These are phyloP conservation scores for Plasmodium fragile DNA, from an alignment of 169 alveolate genomes.

Conservation along the genomic window DNA sequence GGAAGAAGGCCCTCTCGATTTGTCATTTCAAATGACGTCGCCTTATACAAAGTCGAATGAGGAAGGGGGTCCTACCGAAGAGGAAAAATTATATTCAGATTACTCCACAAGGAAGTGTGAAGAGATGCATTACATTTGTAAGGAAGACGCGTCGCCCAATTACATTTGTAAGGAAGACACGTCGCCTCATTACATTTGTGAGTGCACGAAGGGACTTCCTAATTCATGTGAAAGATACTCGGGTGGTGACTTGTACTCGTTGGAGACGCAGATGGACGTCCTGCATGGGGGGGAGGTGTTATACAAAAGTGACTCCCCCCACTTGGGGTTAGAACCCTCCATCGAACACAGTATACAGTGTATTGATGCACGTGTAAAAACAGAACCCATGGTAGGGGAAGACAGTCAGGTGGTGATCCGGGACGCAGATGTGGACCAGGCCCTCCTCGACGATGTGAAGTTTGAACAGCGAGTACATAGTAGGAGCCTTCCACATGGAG, in stretches of 20 bases:
- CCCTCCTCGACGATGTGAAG: neutral
- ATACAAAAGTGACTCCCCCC: neutral
- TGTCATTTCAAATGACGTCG: neutral
- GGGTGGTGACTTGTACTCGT: neutral
- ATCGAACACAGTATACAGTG: neutral
- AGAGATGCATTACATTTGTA: neutral
- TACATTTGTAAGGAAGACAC: neutral
- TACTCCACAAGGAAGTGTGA: neutral
- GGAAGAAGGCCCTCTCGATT: neutral
- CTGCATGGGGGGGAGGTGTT: neutral
- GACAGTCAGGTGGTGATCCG: neutral
- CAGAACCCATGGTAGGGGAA: neutral
- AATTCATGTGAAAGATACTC: neutral
- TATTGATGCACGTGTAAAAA: neutral
- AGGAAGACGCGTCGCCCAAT: neutral
- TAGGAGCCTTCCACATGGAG: neutral
- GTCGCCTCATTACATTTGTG: neutral
- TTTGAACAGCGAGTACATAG: neutral
- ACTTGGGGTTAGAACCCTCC: neutral
- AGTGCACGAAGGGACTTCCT: neutral
- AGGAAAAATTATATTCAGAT: neutral
- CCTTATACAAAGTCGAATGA: too few species aligned
- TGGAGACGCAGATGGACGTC: neutral
- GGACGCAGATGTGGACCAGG: neutral
- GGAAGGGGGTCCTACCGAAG: neutral